Base-by-base conservation (phyloP, 148 eudicot species). In the Rhododendron molle region DNA sequence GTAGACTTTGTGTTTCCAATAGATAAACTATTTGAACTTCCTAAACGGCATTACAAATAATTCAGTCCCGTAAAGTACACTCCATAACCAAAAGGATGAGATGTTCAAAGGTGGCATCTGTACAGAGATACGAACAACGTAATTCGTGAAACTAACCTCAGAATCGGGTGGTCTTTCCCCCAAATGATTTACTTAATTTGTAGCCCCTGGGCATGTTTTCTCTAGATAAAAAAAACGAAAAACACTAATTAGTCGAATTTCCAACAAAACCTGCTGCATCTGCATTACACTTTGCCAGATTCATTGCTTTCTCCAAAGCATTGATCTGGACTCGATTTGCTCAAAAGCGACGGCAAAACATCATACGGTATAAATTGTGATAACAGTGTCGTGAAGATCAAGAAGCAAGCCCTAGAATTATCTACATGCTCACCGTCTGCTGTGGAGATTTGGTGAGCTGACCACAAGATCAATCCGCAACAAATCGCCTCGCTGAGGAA, bases 351-450 rank as follows among this genome's bases (percentile, higher is more conserved):
- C 23, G 43, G 50, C 52, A 43, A 76, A 76, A 34, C 34, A 77
- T 77, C n/a, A n/a, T 43, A 77, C 38, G 40, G 12, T 40, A 20
- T 1, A 40, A 74, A 74, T 32, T 36, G 38, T 32, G 43, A 76
- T 76, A 40, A 43, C 80, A 40, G 28, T 11, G 30, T 43, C 50
- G 52, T 20, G 23, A 44, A 62, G 52, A 23, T 77, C 80, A 44
- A 77, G 54, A 77, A 43, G 28, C 11, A 7, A 77, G n/a, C 80
- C 80, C 80, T 77, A 77, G 52, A 43, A 9, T 44, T 3, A 44
- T n/a, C 52, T 77, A 23, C 28, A 77, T 77, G 80, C 80, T 77
- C 62, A 56, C 62, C 80, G 32, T 77, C n/a, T 77, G 52, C 52
- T 21, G 54, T n/a, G 80, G 80, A 77, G 16, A 77, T 77, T 44